Evolutionary conservation across 1,139 yeast species (phyloP), one percentile per base, ranked within the genome.

Genomic region (Suhomyces taliae): DNA sequence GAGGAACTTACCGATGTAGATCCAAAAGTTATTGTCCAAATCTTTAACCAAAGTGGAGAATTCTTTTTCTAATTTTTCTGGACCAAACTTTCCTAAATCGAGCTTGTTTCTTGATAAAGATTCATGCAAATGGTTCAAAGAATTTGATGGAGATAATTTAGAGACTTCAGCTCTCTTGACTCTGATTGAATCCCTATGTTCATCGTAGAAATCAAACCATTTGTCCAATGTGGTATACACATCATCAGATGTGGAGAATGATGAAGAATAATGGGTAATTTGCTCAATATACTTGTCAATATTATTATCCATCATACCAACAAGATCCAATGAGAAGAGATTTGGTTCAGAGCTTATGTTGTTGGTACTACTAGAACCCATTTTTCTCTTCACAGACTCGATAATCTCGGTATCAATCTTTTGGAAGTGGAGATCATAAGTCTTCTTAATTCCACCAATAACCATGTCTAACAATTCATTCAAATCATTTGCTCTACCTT

Each of bases 301-400:
- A 41, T 66, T 60, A 4, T 49, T 48, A 39, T 69, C 72, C 55
- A 69, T 66, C 33, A 60, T 47, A 10, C 54, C 58, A 7, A 62
- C 55, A n/a, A 65, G 45, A 3, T 61, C 62, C 15, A 42, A 44
- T 1, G 66, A 58, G 50, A 62, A 67, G 29, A 61, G 46, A 15
- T 27, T 14, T 11, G 43, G 40, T 7, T 38, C 33, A 1, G 37
- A 7, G 8, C 24, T 34, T n/a, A 29, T 10, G 10, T 19, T 29
- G 8, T 19, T n/a, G 24, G 4, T 19, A 9, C 12, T n/a, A 29
- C 11, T 29, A 4, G 32, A 29, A 9, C 11, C 32, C 19, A 42
- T 27, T 15, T 41, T 36, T 6, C 24, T 6, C 32, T 41, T 29
- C 15, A 44, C 27, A n/a, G 39, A 7, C 2, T 26, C 32, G 2